Evolutionary conservation across 148 eudicot species (phyloP), one percentile per base, ranked within the genome.

Genomic region (Arbutus unedo): DNA sequence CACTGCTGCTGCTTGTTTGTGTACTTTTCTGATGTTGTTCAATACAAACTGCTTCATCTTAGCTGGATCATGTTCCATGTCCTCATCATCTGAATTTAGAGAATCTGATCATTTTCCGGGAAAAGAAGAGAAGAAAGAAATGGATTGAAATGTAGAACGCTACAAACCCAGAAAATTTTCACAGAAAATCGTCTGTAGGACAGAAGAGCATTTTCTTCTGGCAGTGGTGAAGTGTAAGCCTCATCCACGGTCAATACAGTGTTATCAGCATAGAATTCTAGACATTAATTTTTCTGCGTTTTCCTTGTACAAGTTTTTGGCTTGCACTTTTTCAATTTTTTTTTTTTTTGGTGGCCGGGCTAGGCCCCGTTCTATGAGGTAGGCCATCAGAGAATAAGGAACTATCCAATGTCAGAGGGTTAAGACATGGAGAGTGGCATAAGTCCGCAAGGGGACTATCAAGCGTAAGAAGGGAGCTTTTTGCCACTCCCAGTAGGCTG

Each of bases 31-130:
- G n/a, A 86, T 78, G 60, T 81, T 87, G 79, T 77, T 80, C 25
- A 85, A 8, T 15, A 89, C 85, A 81, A 88, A 91, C 76, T 89
- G 89, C 83, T 89, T 91, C 87, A 87, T 80, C 79, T 85, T 86
- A 0, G 78, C 10, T 81, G 87, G 90, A 57, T 84, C 57, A 16
- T 72, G 77, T 82, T 82, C 47, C 53, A 81, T 50, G 10, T 81
- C 85, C 81, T 85, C 84, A 57, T 87, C 88, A 54, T 21, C 90
- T 86, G 76, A 54, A 85, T 50, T 74, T 15, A 74, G 38, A 31
- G 38, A 31, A 31, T 31, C 38, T 31, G 38, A 31, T 31, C 38
- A 31, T 31, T 31, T 31, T 9, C 76, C 7, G 5, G 10, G 76
- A 45, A 75, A 74, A 49, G 48, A 50, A 75, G 57, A 49, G 18